Evolutionary conservation across 768 basidiomycete genomes (phyloP).

Genomic region (Termitomyces sp.): DNA sequence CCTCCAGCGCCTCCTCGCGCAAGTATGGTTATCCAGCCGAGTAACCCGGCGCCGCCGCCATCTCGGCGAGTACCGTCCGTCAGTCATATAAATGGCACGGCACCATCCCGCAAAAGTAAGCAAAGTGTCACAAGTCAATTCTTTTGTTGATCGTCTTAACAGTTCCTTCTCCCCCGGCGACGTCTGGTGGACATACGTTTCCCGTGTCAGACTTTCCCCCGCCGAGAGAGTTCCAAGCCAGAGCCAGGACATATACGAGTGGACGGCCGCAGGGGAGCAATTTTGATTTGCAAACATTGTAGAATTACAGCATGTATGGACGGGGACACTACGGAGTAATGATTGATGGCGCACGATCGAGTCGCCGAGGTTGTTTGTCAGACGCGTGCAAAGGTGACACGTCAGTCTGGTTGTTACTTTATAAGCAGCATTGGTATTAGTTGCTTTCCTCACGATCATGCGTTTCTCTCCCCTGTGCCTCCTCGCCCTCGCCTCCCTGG

Average conservation of each 20-base stretch:
- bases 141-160: not conserved
- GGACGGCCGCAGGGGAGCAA: conserved; percentile 66
- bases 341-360: not conserved
- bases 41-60: conserved; percentile 4
- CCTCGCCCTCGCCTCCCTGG: conserved; percentile 45
- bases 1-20: conserved; percentile 22
- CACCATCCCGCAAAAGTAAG: conserved; percentile 48
- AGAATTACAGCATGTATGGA: not conserved
- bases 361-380: conserved; percentile 12
- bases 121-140: not conserved
- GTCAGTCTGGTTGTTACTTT: conserved; percentile 32
- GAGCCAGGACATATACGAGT: conserved; percentile 52
- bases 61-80: conserved; percentile 8
- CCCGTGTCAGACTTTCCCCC: conserved; percentile 76
- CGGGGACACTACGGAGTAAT: conserved; percentile 10
- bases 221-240: conserved; percentile 55
- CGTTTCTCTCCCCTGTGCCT: conserved; percentile 57
- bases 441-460: conserved; percentile 49
- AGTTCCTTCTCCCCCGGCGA: conserved; percentile 53
- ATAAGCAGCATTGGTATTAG: conserved; percentile 20
- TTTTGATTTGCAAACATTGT: conserved; percentile 48
- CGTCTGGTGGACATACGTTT: conserved; percentile 64
- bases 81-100: conserved; percentile 17
- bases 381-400: conserved; percentile 32
- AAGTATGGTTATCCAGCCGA: conserved; percentile 20